Evolutionary conservation across 371 early-diverging fungal genomes (phyloP), one percentile per base, ranked within the genome.

Genomic region (Mortierella sp.): DNA sequence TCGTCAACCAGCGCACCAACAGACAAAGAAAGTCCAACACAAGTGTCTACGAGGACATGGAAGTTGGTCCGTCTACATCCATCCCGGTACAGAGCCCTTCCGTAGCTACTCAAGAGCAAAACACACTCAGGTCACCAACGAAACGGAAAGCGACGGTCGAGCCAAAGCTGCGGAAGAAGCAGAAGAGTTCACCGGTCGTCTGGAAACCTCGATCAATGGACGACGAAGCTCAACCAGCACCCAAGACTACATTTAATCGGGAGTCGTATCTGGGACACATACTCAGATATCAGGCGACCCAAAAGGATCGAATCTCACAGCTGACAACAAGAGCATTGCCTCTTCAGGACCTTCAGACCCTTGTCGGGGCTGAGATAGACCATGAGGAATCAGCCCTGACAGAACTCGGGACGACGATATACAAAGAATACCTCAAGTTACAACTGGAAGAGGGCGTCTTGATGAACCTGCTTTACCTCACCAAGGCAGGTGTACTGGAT

Each of bases 371-470:
- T 16, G 67, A 67, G 25, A 31, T 67, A 19, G 59, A 66, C 5
- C 40, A 53, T 8, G 73, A 73, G 34, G 50, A 56, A 0, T 24
- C 27, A 41, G 29, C 55, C 1, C 46, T 73, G 17, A 45, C n/a
- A 19, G 44, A 49, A 5, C 34, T 73, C 13, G 62, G 48, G 7
- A 45, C 39, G 2, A 27, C 21, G 24, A 16, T 73, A 41, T 67
- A 73, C 57, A 73, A 55, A 47, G 73, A 73, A 31, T 39, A 58
- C 3, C 44, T 73, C 19, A 73, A 73, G 22, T 47, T 73, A 27
- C 73, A 67, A 13, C 43, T 73, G 16, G 73, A 73, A 27, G 73
- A 73, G n/a, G 73, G 73, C 8, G 73, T 66, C 3, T 27, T 73
- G 39, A 25, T 63, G 40, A 66, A 61, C n/a, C 66, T 73, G 73